A percentile compares a stretch with the other conserved stretches of the same genome.
phyloP scores from a whole-genome alignment of 169 alveolate species.

The Eimeria necatrix region DNA sequence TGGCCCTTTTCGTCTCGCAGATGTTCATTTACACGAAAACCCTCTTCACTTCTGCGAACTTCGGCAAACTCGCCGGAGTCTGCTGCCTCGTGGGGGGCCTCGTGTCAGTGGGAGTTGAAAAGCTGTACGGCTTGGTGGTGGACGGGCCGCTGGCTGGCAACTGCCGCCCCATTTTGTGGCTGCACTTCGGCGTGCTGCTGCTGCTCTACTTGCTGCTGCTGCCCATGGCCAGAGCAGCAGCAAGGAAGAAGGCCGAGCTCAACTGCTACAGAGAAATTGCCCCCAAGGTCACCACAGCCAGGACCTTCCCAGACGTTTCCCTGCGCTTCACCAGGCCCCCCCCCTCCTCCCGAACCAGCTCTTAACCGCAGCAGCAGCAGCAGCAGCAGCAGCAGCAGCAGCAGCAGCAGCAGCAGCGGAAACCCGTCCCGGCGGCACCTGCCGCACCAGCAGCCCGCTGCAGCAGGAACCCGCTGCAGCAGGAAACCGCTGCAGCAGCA shows the following conservation, averaged over 20 bases:
- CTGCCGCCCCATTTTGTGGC: background rate
- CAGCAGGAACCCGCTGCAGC: too few species aligned
- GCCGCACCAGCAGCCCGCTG: too few species aligned
- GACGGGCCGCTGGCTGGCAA: constrained; percentile 35
- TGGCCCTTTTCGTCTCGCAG: constrained; percentile 69
- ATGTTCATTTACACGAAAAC: constrained; percentile 49
- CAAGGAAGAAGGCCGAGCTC: background rate
- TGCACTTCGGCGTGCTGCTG: background rate
- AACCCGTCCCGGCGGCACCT: too few species aligned
- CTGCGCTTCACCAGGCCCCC: too few species aligned
- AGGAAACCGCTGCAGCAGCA: too few species aligned
- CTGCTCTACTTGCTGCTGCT: constrained; percentile 25
- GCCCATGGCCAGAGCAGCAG: constrained; percentile 15
- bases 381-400: too few species aligned
- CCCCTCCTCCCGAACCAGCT: too few species aligned
- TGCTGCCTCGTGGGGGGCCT: constrained; percentile 73
- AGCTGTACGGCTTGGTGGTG: constrained; percentile 52
- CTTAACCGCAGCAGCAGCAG: too few species aligned
- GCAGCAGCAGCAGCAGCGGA: too few species aligned
- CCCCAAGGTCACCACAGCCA: background rate
- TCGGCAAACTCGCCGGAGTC: constrained; percentile 77
- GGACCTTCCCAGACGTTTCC: too few species aligned
- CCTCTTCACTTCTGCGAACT: constrained; percentile 64
- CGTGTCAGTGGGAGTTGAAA: background rate
- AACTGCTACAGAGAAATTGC: background rate